Evolutionary conservation across 2,329 filamentous ascomycete species (phyloP), one percentile per base, ranked within the genome.

Genomic region (Cladosporium velox): DNA sequence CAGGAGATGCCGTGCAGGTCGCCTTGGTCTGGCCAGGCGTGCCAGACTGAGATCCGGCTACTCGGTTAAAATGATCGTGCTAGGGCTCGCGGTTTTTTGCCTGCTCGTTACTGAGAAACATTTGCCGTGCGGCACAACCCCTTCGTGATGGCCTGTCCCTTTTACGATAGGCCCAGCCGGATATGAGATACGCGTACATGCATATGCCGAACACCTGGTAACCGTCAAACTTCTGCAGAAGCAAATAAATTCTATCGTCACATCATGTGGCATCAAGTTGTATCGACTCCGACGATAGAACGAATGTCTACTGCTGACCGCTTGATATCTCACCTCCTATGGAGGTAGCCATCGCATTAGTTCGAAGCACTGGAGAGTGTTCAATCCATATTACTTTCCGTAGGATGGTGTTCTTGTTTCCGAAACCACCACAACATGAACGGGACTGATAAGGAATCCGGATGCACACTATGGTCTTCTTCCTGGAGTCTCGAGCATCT

Each of bases 21-120:
- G 24, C 24, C 24, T 24, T 24, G 24, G 24, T 2, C 41, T 47
- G 52, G 52, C 30, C 18, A 57, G 24, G 30, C 18, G 52, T 57
- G 26, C 28, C 28, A 28, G 12, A 8, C 8, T 26, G 49, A 58
- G 54, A 38, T n/a, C 54, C 55, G 55, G 55, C 34, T 58, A 58
- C 32, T 58, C 55, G 55, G 55, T 5, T 58, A 58, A 58, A 58
- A 14, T 41, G 55, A 24, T 58, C 2, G 21, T 38, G 32, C 34
- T 58, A 58, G 32, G 55, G 55, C 24, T 58, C 8, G 14, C 30
- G 6, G n/a, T 58, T 58, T 58, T 58, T 58, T 58, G 55, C 55
- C 55, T 58, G 34, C 55, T 38, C 18, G 24, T 18, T 24, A 1
- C 7, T 26, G 32, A 10, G 55, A 38, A 58, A 41, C 55, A 41